Evolutionary conservation across 345 rosid species (phyloP), one percentile per base, ranked within the genome.

Genomic region (Isatis tinctoria): DNA sequence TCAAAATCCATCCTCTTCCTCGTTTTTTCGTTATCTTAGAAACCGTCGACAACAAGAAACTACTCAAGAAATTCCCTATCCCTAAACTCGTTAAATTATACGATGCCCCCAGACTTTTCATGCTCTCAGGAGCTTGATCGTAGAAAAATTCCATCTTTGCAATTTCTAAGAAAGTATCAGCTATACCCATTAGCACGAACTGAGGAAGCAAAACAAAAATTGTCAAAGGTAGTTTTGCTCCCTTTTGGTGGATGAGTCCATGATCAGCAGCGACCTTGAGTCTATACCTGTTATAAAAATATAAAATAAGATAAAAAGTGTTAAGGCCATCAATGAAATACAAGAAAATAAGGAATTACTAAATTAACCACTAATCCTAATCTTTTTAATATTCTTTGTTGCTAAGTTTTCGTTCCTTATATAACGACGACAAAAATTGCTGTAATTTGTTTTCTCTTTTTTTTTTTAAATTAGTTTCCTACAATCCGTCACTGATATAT

Each of bases 131-230:
- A 8, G 96, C 92, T 53, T 93, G 98, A 47, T 90, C 96, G 32
- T 90, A 93, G 88, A 93, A 93, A 40, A 89, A 90, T 54, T 90
- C 96, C 7, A 91, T 22, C 84, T 93, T 93, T 1, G 97, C 92
- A 7, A 88, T 88, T 69, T 91, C 96, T 14, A 77, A 61, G 7
- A 93, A 91, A 3, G 84, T 30, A 77, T 93, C 94, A 13, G 97
- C 87, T 0, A 89, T 70, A 14, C 98, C 96, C 87, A 76, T 78
- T n/a, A 93, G 59, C 44, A 88, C 88, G 32, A 89, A 90, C 37
- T 91, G 96, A 16, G 98, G 96, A 12, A 89, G 78, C 33, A 93
- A 85, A 18, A 79, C 60, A 87, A 87, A 87, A 12, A 90, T 87
- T 6, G 81, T 73, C 6, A 93, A 72, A 3, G 98, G 98, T 47